A percentile compares a stretch with the other conserved stretches of the same genome.
Conservation (phyloP, 2,329 filamentous ascomycete genomes). For the Scytalidium lignicola region DNA sequence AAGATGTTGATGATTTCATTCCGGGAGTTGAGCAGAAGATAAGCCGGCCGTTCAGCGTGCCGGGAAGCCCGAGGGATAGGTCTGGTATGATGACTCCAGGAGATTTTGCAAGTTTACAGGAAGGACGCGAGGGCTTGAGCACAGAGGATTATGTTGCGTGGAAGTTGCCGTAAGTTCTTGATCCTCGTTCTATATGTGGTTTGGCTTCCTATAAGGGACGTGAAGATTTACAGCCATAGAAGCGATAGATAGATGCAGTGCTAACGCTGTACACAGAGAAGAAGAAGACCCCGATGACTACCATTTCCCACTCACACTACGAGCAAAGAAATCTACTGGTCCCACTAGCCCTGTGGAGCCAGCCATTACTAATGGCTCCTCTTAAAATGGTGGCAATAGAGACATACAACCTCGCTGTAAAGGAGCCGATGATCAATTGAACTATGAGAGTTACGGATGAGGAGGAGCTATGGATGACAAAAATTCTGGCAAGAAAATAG, state of each 20-base stretch:
- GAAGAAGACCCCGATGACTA: slow-evolving; percentile 87
- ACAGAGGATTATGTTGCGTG: slow-evolving; percentile 98
- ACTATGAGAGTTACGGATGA: background rate
- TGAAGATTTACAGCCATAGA: too few species aligned
- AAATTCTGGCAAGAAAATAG: too few species aligned
- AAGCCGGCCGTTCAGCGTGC: slow-evolving; percentile 86
- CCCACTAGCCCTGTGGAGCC: slow-evolving; percentile 23
- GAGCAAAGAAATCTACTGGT: slow-evolving; percentile 34
- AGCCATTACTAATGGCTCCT: slow-evolving; percentile 20
- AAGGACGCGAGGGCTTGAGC: slow-evolving; percentile 84
- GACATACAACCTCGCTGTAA: background rate
- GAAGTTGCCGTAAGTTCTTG: slow-evolving; percentile 83
- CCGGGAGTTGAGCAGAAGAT: slow-evolving; percentile 93
- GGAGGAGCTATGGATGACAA: background rate
- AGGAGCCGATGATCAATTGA: background rate
- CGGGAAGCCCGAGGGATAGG: slow-evolving; percentile 84
- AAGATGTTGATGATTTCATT: slow-evolving; percentile 85
- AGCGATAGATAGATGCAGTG: background rate
- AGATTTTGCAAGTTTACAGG: slow-evolving; percentile 93
- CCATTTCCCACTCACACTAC: slow-evolving; percentile 64
- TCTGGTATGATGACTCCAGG: slow-evolving; percentile 98
- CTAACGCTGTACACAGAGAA: slow-evolving; percentile 51
- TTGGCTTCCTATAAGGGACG: too few species aligned
- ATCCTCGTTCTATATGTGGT: too few species aligned
- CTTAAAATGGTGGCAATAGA: background rate